Evolutionary conservation across 305 asterid genomes (phyloP), one percentile per base, ranked within the genome.

Genomic region (Solanum hybrid): DNA sequence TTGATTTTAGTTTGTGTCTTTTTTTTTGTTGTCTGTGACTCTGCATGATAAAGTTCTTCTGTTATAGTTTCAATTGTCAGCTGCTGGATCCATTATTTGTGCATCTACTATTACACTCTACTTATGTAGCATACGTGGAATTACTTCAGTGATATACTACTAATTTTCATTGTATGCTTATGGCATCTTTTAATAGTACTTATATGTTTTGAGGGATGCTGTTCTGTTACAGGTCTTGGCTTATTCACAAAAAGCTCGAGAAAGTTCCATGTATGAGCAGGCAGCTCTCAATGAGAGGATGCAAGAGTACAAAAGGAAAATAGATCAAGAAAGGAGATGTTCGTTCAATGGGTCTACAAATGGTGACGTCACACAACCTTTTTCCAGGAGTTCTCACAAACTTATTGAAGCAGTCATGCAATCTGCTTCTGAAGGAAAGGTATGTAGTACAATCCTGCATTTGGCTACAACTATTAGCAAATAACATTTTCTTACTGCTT

Each of bases 341-440:
- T 92, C 97, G 83, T 93, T 92, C 84, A 87, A 90, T 92, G 93
- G 91, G 33, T 90, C 96, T 90, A 92, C 93, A 86, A 93, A 80
- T 73, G 85, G 92, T 89, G 98, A 96, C 82, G 83, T 86, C 91
- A 39, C 61, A 76, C 96, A 95, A 51, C 94, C 93, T 86, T 93
- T 90, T 86, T 89, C 95, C 64, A 94, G 95, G 94, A 93, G 89
- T 89, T 95, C 98, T 76, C 94, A 97, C 89, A 97, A 97, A 93
- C 79, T 93, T 87, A 97, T 97, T 92, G 98, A 97, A 92, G 98
- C 97, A 13, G 97, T 93, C 89, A 95, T 96, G 98, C 97, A 94
- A 85, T 94, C 97, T 39, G 92, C 96, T 91, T 92, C 95, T 73
- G 98, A 95, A 91, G 99, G 99, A 89, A 97, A 96, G 98, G 99